Conservation (phyloP, 164 flowering plant genomes). For the Vitis riparia region DNA sequence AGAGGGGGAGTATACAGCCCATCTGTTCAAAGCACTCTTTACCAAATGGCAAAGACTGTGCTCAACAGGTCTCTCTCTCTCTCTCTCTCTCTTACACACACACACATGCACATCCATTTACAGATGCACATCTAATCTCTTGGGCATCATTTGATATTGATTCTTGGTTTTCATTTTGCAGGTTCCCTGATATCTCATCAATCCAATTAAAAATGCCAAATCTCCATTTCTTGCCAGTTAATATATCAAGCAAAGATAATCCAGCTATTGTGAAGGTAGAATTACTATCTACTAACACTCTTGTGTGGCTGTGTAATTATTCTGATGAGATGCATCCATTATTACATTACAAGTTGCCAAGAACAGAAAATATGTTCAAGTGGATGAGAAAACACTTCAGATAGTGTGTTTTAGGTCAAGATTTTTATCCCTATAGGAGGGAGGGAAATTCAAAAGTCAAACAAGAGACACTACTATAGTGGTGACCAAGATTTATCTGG, state of each 20-base stretch:
- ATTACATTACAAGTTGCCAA: not conserved
- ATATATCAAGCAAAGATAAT: slow-evolving; percentile 68
- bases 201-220: slow-evolving; percentile 94
- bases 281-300: not conserved
- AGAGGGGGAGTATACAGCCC: slow-evolving; percentile 89
- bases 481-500: too few relatives aligned
- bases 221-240: slow-evolving; percentile 92
- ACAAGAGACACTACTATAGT: too few relatives aligned
- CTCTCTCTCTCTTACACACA: not conserved
- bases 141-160: not conserved
- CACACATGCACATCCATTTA: not conserved
- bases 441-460: not conserved
- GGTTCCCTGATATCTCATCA: slow-evolving; percentile 70
- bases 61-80: slow-evolving; percentile 56
- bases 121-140: not conserved
- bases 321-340: too few relatives aligned
- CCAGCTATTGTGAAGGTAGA: slow-evolving; percentile 76
- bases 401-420: not conserved
- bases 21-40: slow-evolving; percentile 91
- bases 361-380: not conserved
- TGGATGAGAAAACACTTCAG: not conserved
- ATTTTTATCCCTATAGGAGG: not conserved
- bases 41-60: slow-evolving; percentile 73
- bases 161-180: slow-evolving; percentile 34
- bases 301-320: not conserved